Percentiles rank a stretch among this genome's conserved stretches.
Conservation (phyloP, 2,329 filamentous ascomycete genomes). For the Fusarium secorum region DNA sequence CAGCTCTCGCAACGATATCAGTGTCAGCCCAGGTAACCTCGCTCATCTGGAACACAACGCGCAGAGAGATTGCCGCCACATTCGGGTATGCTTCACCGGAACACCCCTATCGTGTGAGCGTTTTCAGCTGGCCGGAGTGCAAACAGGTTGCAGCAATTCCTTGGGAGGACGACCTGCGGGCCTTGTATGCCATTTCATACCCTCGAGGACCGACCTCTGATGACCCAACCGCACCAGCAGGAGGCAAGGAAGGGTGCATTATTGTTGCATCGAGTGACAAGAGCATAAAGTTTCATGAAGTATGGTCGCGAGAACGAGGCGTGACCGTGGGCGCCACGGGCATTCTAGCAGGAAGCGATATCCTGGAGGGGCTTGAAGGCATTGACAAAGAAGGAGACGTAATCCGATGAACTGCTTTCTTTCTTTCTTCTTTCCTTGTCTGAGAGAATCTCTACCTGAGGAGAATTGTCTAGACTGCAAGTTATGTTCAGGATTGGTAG, state of each 20-base stretch:
- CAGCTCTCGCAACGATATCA: constrained; percentile 86
- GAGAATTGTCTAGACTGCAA: constrained; percentile 21
- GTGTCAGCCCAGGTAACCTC: constrained; percentile 94
- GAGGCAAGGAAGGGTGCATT: constrained; percentile 66
- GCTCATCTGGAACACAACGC: constrained; percentile 86
- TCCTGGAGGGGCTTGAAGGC: constrained; percentile 82
- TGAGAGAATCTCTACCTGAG: background rate
- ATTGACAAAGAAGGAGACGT: constrained; percentile 77
- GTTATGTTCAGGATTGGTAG: constrained; percentile 11
- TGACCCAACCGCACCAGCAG: constrained; percentile 35
- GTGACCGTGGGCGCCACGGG: constrained; percentile 61
- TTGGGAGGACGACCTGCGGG: constrained; percentile 80
- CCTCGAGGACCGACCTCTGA: constrained; percentile 59
- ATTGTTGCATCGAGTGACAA: constrained; percentile 92
- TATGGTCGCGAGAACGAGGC: constrained; percentile 77
- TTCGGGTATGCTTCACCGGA: constrained; percentile 94
- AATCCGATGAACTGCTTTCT: constrained; percentile 64
- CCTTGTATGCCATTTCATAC: constrained; percentile 88
- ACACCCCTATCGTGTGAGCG: constrained; percentile 86
- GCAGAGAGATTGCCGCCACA: constrained; percentile 88
- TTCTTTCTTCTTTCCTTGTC: background rate
- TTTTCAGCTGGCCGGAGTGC: constrained; percentile 95
- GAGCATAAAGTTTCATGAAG: constrained; percentile 93
- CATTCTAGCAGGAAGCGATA: constrained; percentile 81
- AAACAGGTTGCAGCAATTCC: constrained; percentile 84